phyloP scores from a whole-genome alignment of 768 basidiomycete genomes.

The Asterophora parasitica region DNA sequence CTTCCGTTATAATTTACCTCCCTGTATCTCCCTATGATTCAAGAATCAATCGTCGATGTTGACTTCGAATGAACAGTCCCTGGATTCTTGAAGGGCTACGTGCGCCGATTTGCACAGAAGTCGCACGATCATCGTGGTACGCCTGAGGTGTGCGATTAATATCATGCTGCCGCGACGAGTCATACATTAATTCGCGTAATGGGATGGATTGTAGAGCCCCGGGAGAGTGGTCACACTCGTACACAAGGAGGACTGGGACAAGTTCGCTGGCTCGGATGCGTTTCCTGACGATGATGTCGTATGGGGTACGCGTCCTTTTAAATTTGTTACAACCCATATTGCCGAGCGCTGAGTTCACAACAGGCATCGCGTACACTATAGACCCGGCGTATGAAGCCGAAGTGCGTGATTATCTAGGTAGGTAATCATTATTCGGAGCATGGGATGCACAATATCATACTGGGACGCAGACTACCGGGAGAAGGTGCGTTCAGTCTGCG shows the following conservation, averaged over 20 bases:
- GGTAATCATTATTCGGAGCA: slow-evolving; percentile 9
- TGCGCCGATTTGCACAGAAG: slow-evolving; percentile 84
- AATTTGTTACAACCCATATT: no score
- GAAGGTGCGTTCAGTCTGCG: slow-evolving; percentile 58
- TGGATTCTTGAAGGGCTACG: slow-evolving; percentile 88
- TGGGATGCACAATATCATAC: background rate
- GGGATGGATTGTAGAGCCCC: slow-evolving; percentile 48
- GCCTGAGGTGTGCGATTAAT: slow-evolving; percentile 55
- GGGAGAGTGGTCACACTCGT: slow-evolving; percentile 89
- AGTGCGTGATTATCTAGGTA: slow-evolving; percentile 83
- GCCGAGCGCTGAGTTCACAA: background rate
- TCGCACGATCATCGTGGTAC: slow-evolving; percentile 94
- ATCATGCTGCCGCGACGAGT: no score
- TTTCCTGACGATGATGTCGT: slow-evolving; percentile 74
- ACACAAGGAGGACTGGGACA: slow-evolving; percentile 84
- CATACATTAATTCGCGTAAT: no score
- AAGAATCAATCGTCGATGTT: background rate
- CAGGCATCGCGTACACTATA: slow-evolving; percentile 85
- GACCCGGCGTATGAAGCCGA: slow-evolving; percentile 70
- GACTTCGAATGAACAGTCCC: slow-evolving; percentile 32
- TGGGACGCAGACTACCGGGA: slow-evolving; percentile 66
- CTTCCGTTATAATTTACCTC: no score
- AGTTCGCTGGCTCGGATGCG: slow-evolving; percentile 65
- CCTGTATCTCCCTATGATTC: background rate
- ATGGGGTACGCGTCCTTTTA: slow-evolving; percentile 58